phyloP scores from a whole-genome alignment of 768 basidiomycete genomes.

The Candolleomyces efflorescens region DNA sequence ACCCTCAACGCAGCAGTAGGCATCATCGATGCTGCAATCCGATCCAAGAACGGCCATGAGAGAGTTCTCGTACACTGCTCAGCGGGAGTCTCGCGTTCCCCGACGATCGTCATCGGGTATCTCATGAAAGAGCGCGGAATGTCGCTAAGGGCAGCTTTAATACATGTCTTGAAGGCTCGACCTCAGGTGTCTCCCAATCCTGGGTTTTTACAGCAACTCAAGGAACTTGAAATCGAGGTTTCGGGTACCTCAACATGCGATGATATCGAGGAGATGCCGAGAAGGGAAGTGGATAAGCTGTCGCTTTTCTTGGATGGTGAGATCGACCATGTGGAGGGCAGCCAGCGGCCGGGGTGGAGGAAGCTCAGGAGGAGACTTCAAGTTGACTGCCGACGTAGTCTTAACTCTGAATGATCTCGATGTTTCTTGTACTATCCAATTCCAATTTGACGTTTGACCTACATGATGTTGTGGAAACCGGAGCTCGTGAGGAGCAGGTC shows the following conservation, averaged over 20 bases:
- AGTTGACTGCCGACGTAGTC: no score
- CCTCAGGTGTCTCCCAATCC: slow-evolving; percentile 36
- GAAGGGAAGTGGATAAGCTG: slow-evolving; percentile 27
- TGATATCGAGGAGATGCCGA: slow-evolving; percentile 32
- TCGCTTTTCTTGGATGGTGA: slow-evolving; percentile 22
- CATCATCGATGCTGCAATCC: slow-evolving; percentile 26
- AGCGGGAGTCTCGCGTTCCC: slow-evolving; percentile 44
- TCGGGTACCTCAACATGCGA: slow-evolving; percentile 22
- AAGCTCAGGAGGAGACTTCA: no score
- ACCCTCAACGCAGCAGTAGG: slow-evolving; percentile 22
- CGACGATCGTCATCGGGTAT: slow-evolving; percentile 36
- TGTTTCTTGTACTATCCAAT: no score
- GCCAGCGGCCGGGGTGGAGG: no score
- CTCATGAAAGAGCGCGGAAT: slow-evolving; percentile 33
- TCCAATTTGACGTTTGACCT: no score
- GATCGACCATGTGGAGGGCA: not conserved
- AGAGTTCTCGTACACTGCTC: slow-evolving; percentile 41
- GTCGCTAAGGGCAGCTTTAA: slow-evolving; percentile 34
- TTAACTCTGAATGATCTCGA: no score
- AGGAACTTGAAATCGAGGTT: slow-evolving; percentile 27
- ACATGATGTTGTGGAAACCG: no score
- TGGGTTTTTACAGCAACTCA: slow-evolving; percentile 40
- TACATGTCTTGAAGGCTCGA: slow-evolving; percentile 28
- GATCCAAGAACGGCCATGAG: slow-evolving; percentile 20
- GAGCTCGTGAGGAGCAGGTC: no score